Evolutionary conservation across 129 eudicot genomes (phyloP).

Genomic region (Gnaphalium uliginosum): DNA sequence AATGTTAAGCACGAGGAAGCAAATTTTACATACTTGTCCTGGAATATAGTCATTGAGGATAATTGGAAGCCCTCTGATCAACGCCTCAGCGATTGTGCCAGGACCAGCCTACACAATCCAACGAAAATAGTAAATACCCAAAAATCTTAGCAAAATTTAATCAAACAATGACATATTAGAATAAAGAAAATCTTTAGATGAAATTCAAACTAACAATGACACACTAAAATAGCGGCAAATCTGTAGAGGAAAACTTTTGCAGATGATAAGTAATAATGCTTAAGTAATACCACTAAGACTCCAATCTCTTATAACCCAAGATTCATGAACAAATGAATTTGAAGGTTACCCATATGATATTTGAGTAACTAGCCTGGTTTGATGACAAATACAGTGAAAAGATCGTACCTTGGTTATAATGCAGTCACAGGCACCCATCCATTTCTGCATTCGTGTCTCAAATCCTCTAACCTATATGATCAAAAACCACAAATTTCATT

Average conservation of each 20-base stretch:
- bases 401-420: slow-evolving; percentile 83
- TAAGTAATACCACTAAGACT: background rate
- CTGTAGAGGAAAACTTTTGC: background rate
- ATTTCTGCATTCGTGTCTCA: slow-evolving; percentile 91
- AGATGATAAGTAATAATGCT: background rate
- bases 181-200: background rate
- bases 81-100: slow-evolving; percentile 94
- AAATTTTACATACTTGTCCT: slow-evolving; percentile 70
- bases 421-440: slow-evolving; percentile 99
- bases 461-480: slow-evolving; percentile 78
- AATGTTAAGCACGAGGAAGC: background rate
- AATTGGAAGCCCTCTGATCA: slow-evolving; percentile 95
- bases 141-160: background rate
- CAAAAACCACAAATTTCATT: slow-evolving; percentile 1
- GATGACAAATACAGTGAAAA: background rate
- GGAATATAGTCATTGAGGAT: slow-evolving; percentile 98
- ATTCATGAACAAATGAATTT: slow-evolving; percentile 6
- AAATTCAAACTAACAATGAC: background rate
- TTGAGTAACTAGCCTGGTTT: slow-evolving; percentile 2
- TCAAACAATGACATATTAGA: background rate
- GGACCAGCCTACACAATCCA: slow-evolving; percentile 77
- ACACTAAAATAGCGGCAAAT: background rate
- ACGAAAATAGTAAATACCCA: background rate
- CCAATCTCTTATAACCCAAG: background rate
- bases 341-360: background rate